Base-by-base conservation (phyloP, 2,329 filamentous ascomycete genomes). In the Trichoderma afroharzianum region DNA sequence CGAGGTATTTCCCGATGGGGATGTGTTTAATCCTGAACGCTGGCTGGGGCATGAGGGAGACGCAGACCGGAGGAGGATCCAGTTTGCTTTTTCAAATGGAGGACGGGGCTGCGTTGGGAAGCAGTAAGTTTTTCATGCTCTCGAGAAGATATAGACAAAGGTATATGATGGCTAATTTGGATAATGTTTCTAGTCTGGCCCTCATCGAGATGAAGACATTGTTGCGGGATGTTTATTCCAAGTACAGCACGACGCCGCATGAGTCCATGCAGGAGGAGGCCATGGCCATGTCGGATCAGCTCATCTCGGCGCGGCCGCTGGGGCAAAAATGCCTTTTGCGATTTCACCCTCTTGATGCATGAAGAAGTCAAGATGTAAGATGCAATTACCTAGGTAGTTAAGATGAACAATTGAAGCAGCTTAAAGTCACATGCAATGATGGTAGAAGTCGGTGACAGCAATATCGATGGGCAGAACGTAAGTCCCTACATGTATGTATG, bases 31-130 rank as follows among this genome's bases (percentile, higher is more conserved):
- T 64, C 95, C 95, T 0, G 92, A 95, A 71, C 87, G 95, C 75
- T 98, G 95, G 95, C 88, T 97, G 74, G 89, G 87, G 18, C 85
- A 87, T 9, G 87, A 91, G 59, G 93, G 93, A 2, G 93, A 95
- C 76, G 86, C 91, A 72, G 92, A 95, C 76, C 84, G 88, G 71
- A 88, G 88, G 75, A 83, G 88, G 57, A 76, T 88, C 8, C 88
- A 91, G 76, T 92, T 91, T 82, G 87, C 91, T 0, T 92, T 92
- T 82, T 86, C 89, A 7, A 87, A 84, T 62, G 91, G 91, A 5
- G 90, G 88, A 0, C 82, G 91, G 75, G 90, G 89, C 0, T 93
- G 91, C 73, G 86, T 90, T 28, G 90, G 89, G 4, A 90, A 89
- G 75, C 88, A 92, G 90, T 92, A 81, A 82, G 89, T 87, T 7